Base-by-base conservation (phyloP, 148 eudicot species). In the Rhododendron simsii region DNA sequence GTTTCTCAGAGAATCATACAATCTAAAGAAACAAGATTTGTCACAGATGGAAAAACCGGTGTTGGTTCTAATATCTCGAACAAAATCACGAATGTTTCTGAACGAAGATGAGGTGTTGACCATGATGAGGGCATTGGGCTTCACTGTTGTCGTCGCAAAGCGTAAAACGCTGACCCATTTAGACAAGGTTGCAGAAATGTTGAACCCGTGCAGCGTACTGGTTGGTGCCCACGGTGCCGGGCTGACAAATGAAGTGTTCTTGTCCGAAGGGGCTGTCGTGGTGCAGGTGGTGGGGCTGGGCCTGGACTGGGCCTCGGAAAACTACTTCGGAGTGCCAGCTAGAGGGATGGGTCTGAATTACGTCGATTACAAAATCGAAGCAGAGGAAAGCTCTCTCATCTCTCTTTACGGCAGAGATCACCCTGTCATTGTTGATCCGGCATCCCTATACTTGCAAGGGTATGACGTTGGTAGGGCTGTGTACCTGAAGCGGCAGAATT, bases 171-270 rank as follows among this genome's bases (percentile, higher is more conserved):
- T 47, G 50, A 0, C 2, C 12, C 9, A 47, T 47, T 47, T 47
- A 47, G 11, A 47, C 11, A 47, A 7, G 50, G 50, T 94, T 74
- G 85, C 90, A 0, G 44, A 69, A 18, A 30, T 89, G 77, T 89
- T 94, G n/a, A 92, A 87, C 76, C 85, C 88, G 28, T 89, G 91
- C 65, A 92, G 91, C 73, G 91, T 94, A 0, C 71, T 93, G 45
- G 87, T 94, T 26, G 95, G 91, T 20, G 91, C 89, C 47, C 95
- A 93, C 51, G 96, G 96, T 5, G 96, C 95, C 18, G 95, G 94
- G 30, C 82, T 94, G 0, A 87, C 92, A 26, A 91, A 94, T 69
- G 88, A 81, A 15, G 9, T 94, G 82, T 92, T 94, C 90, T 81
- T 94, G 87, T 86, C 91, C 0, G 71, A 75, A 20, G 94, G 96